A percentile compares a stretch with the other conserved stretches of the same genome.
Evolutionary conservation across 331 rosid species (phyloP).

Genomic region (Ulmus americana): DNA sequence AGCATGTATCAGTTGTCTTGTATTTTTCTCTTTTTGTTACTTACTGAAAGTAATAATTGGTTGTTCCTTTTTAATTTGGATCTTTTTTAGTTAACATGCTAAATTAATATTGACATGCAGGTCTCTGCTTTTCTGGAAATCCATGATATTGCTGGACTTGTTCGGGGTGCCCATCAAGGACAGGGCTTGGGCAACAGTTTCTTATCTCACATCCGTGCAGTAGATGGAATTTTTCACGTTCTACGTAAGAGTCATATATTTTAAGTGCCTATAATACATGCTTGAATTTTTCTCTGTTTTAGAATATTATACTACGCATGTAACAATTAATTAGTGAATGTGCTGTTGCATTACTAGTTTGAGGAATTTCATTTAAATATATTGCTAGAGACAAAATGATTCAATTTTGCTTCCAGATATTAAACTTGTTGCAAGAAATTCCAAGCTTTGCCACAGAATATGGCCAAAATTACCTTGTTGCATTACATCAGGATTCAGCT

Average conservation of each 20-base stretch:
- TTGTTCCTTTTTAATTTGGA: constrained; percentile 6
- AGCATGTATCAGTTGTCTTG: neutral
- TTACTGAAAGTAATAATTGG: neutral
- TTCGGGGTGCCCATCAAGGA: constrained; percentile 94
- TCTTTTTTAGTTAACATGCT: constrained; percentile 1
- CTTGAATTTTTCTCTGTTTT: neutral
- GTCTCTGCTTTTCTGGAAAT: constrained; percentile 91
- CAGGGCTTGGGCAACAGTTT: constrained; percentile 97
- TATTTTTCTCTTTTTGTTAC: neutral
- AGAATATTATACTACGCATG: neutral
- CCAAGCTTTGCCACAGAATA: neutral
- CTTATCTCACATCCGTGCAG: constrained; percentile 96
- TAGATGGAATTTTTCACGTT: constrained; percentile 96
- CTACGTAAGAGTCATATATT: constrained; percentile 54
- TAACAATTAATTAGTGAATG: neutral
- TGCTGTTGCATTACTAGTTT: neutral
- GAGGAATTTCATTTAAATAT: neutral
- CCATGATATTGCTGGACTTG: constrained; percentile 96
- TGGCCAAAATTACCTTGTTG: neutral
- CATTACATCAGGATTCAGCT: neutral
- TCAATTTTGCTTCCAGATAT: neutral
- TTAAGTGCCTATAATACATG: neutral
- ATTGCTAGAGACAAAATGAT: neutral
- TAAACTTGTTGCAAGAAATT: neutral
- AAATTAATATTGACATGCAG: constrained; percentile 33